These are phyloP conservation scores for Platanthera zijinensis DNA, from an alignment of 106 monocot genomes.

Conservation along the genomic window DNA sequence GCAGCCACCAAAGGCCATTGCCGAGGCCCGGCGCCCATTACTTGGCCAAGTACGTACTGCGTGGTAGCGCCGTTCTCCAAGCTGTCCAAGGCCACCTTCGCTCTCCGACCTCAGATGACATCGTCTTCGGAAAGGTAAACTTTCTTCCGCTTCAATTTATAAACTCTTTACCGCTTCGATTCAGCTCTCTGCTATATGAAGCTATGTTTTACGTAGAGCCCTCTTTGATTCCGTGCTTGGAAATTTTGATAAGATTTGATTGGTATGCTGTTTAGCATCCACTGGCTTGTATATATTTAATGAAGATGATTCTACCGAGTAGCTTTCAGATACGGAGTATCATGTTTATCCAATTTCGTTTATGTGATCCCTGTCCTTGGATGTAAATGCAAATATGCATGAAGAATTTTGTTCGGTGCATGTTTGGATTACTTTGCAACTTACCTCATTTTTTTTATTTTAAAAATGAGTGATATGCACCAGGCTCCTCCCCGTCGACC, in stretches of 20 bases:
- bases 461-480: too few species aligned
- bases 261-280: background rate
- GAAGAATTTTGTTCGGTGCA: background rate
- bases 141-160: too few species aligned
- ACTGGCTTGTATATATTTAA: background rate
- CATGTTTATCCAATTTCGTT: background rate
- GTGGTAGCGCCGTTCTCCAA: constrained; percentile 76
- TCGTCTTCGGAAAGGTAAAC: constrained; percentile 81
- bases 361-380: background rate
- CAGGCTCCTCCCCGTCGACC: too few species aligned
- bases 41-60: constrained; percentile 71
- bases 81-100: constrained; percentile 72
- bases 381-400: background rate
- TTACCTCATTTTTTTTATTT: too few species aligned
- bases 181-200: background rate
- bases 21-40: constrained; percentile 20
- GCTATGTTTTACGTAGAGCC: background rate
- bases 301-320: background rate
- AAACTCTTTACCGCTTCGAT: too few species aligned
- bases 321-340: background rate
- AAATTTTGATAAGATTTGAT: background rate
- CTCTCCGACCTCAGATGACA: constrained; percentile 45
- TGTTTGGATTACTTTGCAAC: background rate
- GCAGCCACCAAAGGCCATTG: background rate
- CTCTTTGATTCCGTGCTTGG: background rate